Conservation (phyloP, 441 rosid species). For the Euphorbia schlechtendalii region DNA sequence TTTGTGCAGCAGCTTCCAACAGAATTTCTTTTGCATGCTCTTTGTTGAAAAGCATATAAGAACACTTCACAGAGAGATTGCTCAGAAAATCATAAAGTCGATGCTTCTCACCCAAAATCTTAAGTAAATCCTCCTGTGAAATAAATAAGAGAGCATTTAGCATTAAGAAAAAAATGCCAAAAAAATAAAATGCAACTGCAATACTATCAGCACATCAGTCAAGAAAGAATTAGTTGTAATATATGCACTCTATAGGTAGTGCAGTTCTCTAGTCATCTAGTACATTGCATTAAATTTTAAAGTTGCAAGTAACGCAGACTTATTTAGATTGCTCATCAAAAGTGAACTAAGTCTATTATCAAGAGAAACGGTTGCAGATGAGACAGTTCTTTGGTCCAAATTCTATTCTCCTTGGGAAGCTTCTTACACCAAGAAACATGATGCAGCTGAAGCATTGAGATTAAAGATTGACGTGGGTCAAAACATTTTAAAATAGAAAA, state of each 20-base stretch:
- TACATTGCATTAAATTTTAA: background rate
- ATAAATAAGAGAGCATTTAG: constrained; percentile 5
- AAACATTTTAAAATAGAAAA: background rate
- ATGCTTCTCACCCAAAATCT: constrained; percentile 87
- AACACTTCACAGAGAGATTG: constrained; percentile 78
- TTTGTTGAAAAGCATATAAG: constrained; percentile 81
- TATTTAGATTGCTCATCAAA: background rate
- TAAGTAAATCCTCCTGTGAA: constrained; percentile 92
- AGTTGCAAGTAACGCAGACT: background rate
- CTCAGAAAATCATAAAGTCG: constrained; percentile 78
- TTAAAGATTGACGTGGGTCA: background rate
- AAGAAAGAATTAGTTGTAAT: background rate
- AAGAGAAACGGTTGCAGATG: background rate
- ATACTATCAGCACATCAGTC: background rate
- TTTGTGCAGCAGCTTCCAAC: constrained; percentile 54
- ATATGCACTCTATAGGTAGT: too few relatives aligned
- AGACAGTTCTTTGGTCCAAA: background rate
- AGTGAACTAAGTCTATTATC: background rate
- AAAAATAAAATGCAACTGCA: constrained; percentile 7
- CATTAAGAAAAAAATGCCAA: constrained; percentile 4
- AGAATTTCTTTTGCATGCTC: constrained; percentile 87
- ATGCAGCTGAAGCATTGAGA: background rate
- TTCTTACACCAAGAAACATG: background rate
- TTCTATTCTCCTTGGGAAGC: background rate
- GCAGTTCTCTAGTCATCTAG: too few relatives aligned